These are phyloP conservation scores for Moesziomyces parantarcticus DNA, from an alignment of 1,284 basidiomycete genomes.

Conservation along the genomic window DNA sequence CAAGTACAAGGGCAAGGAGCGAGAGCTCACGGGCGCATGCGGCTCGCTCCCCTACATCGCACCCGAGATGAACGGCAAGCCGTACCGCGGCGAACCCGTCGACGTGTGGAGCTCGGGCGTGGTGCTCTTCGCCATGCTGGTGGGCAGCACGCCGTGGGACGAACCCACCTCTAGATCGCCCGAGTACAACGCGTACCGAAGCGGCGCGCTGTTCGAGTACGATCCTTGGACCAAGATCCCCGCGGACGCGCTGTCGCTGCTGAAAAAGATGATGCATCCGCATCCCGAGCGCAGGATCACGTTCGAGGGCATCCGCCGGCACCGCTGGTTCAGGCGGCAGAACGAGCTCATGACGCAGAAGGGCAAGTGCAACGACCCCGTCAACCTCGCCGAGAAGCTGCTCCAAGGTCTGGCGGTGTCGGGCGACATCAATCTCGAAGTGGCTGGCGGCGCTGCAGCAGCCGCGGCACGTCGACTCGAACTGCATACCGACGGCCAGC, in stretches of 20 bases:
- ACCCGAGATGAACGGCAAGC: conserved; percentile 74
- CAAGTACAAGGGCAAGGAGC: conserved; percentile 84
- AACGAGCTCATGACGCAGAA: conserved; percentile 59
- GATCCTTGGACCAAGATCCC: conserved; percentile 84
- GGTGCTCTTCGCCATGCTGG: conserved; percentile 91
- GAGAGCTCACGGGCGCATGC: conserved; percentile 72
- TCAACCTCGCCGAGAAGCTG: conserved; percentile 65
- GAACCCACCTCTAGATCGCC: conserved; percentile 83
- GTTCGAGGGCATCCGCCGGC: conserved; percentile 61
- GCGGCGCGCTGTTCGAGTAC: conserved; percentile 77
- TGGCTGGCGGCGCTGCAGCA: conserved; percentile 15
- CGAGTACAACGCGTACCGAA: conserved; percentile 82
- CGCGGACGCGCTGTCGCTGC: conserved; percentile 71
- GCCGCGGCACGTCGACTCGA: conserved; percentile 41
- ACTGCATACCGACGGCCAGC: conserved; percentile 63
- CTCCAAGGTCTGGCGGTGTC: conserved; percentile 64
- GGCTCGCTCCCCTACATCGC: conserved; percentile 96
- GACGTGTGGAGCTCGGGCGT: conserved; percentile 95
- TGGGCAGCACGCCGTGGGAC: conserved; percentile 98
- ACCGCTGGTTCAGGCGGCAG: conserved; percentile 63
- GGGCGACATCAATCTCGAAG: conserved; percentile 59
- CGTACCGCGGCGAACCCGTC: conserved; percentile 90
- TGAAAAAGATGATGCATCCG: conserved; percentile 63
- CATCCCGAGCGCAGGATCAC: conserved; percentile 54
- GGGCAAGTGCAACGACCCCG: conserved; percentile 63